These are phyloP conservation scores for Penicillium atrosanguineum DNA, from an alignment of 495 filamentous ascomycete genomes.

Conservation along the genomic window DNA sequence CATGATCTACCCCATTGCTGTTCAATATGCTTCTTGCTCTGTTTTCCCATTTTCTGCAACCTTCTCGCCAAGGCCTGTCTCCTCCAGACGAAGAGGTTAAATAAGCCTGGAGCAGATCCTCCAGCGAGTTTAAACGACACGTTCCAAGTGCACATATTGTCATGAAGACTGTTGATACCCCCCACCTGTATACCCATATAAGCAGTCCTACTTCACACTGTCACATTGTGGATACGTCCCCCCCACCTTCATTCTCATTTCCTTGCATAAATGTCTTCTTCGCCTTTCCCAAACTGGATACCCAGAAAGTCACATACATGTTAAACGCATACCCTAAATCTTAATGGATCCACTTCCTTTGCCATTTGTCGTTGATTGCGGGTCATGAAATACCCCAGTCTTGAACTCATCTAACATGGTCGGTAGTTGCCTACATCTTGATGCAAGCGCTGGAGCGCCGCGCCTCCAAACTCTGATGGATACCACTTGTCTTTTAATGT, in stretches of 20 bases:
- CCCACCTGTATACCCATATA: background rate
- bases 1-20: constrained; percentile 9
- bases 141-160: background rate
- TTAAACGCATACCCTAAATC: constrained; percentile 13
- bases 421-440: constrained; percentile 37
- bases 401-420: constrained; percentile 14
- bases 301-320: constrained; percentile 6
- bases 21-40: constrained; percentile 3
- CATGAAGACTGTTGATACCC: background rate
- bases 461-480: constrained; percentile 31
- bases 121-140: background rate
- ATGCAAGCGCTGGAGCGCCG: constrained; percentile 33
- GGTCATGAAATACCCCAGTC: background rate
- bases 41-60: constrained; percentile 1
- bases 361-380: background rate
- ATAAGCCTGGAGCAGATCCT: background rate
- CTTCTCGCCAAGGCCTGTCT: constrained; percentile 8
- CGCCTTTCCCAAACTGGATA: constrained; percentile 6
- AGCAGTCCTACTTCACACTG: background rate
- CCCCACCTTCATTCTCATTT: constrained; percentile 2
- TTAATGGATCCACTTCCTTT: constrained; percentile 18
- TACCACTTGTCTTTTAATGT: background rate
- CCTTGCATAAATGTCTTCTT: constrained; percentile 4
- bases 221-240: background rate
- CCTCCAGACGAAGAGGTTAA: constrained; percentile 10